A percentile compares a stretch with the other conserved stretches of the same genome.
phyloP scores from a whole-genome alignment of 2,329 filamentous ascomycete species.

The Rhynchosporium agropyri region DNA sequence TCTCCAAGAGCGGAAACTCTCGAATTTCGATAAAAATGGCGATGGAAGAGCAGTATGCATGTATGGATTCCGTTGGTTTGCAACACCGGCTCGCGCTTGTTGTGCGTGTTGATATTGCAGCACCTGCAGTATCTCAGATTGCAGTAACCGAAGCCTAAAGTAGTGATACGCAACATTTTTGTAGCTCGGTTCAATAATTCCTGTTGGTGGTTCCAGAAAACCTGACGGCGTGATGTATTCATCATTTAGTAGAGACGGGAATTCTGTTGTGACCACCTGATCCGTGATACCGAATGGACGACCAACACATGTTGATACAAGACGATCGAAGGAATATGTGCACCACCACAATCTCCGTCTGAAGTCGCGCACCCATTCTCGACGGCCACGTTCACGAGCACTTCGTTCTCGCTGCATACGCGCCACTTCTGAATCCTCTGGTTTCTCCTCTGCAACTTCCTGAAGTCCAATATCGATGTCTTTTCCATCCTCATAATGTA shows the following conservation, averaged over 20 bases:
- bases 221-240: constrained; percentile 81
- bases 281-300: constrained; percentile 94
- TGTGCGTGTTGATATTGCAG: constrained; percentile 90
- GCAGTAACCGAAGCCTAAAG: constrained; percentile 81
- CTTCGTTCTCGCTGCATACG: constrained; percentile 43
- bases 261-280: constrained; percentile 93
- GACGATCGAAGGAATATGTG: constrained; percentile 91
- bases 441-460: constrained; percentile 45
- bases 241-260: constrained; percentile 87
- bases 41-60: constrained; percentile 81
- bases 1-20: constrained; percentile 86
- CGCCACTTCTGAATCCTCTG: constrained; percentile 39
- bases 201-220: constrained; percentile 59
- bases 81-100: constrained; percentile 67
- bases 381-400: constrained; percentile 61
- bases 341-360: constrained; percentile 94
- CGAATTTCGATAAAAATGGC: constrained; percentile 81
- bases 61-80: constrained; percentile 67
- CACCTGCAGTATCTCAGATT: constrained; percentile 94
- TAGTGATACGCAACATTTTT: constrained; percentile 93
- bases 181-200: constrained; percentile 72
- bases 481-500: constrained; percentile 89
- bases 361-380: constrained; percentile 85
- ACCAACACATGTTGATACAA: constrained; percentile 92
- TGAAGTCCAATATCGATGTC: constrained; percentile 62